Base-by-base conservation (phyloP, 306 rosid genomes). In the Astragalus membranaceus region DNA sequence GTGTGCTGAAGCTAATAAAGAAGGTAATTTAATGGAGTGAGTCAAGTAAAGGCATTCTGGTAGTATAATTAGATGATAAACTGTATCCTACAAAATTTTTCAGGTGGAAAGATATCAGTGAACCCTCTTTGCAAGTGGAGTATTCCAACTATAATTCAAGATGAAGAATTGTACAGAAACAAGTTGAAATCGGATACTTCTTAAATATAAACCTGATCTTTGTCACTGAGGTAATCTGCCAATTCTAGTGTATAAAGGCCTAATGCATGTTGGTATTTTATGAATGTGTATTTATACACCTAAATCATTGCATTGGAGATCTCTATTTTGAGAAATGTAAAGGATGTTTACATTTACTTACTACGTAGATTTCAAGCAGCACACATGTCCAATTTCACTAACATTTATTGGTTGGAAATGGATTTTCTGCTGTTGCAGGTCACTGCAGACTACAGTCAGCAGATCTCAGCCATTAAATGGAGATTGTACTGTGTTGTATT, bases 1-100 rank as follows among this genome's bases (percentile, higher is more conserved):
- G 82, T 93, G 98, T 53, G 90, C 75, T 53, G 98, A 93, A 81
- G 97, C 98, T 74, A 90, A 96, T 46, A 66, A 67, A 80, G 98
- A 90, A 85, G 98, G 98, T 93, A 81, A 75, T 15, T 72, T 79
- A 36, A 53, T 15, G 46, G 69, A 49, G 43, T 32, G 39, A 11
- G 9, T 68, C 23, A 20, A 20, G 23, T 20, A 50, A 43, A 48
- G 44, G 8, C 69, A 42, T 71, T 52, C 17, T 39, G 37, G 10
- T 8, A 42, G 60, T 51, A 63, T 79, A 26, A 36, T 13, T 48
- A 42, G 47, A 66, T 23, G 30, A 48, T 20, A 55, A 39, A 33
- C 15, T 20, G 5, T 54, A 10, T 26, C 47, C 66, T 39, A 69
- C 64, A 17, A 23, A 67, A 69, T 48, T 47, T 29, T 72, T 55